A percentile compares a stretch with the other conserved stretches of the same genome.
phyloP scores from a whole-genome alignment of 2,329 filamentous ascomycete species.

The Fusarium globosum region DNA sequence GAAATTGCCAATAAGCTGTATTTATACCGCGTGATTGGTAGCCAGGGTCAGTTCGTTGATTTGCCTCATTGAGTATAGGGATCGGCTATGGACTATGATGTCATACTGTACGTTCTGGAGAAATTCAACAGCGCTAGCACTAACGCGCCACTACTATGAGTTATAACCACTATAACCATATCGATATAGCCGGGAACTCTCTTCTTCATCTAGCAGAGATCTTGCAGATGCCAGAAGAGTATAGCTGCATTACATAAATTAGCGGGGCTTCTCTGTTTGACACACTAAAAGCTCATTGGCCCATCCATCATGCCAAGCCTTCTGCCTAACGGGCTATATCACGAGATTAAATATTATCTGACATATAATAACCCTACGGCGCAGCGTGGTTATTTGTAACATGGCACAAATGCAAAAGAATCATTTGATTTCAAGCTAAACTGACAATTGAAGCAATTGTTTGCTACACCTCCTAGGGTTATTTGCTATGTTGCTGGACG shows the following conservation, averaged over 20 bases:
- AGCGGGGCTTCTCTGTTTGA: neutral
- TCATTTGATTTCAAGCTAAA: neutral
- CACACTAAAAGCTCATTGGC: neutral
- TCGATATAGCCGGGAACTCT: no score
- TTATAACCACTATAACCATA: no score
- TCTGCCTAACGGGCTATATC: neutral
- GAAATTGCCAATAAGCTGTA: no score
- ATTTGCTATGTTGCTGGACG: neutral
- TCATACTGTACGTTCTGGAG: no score
- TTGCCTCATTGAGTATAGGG: no score
- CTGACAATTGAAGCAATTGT: neutral
- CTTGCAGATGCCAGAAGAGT: neutral
- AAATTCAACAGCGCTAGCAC: no score
- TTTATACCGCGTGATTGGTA: no score
- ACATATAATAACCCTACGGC: neutral
- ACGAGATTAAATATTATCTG: neutral
- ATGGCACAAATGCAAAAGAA: neutral
- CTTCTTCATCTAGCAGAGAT: no score
- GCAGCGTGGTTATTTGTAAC: neutral
- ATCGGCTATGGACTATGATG: no score
- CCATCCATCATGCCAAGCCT: neutral
- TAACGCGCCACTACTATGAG: no score
- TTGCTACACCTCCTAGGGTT: neutral
- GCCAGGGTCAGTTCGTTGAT: no score
- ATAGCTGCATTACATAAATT: neutral